phyloP scores from a whole-genome alignment of 371 early-diverging fungal species.

The Mortierella polycephala region DNA sequence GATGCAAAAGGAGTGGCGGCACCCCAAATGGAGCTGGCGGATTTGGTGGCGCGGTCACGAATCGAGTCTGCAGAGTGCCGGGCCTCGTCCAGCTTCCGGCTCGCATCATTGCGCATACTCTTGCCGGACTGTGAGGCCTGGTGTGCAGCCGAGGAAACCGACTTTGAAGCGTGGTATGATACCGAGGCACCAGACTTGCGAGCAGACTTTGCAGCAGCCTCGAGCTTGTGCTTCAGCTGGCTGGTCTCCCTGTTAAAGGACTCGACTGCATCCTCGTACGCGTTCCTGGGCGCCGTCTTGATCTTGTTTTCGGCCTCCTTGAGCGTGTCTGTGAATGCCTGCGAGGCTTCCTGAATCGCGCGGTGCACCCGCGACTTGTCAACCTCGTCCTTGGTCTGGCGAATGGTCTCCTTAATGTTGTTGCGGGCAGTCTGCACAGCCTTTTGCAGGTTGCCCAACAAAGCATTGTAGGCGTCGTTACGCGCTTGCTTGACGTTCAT shows the following conservation, averaged over 20 bases:
- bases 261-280: constrained; percentile 28
- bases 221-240: constrained; percentile 27
- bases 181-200: constrained; percentile 33
- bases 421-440: constrained; percentile 11
- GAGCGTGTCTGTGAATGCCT: constrained; percentile 13
- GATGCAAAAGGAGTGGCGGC: constrained; percentile 31
- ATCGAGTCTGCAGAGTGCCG: constrained; percentile 17
- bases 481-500: constrained; percentile 19
- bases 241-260: constrained; percentile 24
- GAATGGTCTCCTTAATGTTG: constrained; percentile 20
- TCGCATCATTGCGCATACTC: constrained; percentile 25
- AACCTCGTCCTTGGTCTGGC: constrained; percentile 15
- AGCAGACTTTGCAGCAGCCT: constrained; percentile 24
- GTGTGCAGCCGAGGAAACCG: constrained; percentile 18
- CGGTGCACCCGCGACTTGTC: constrained; percentile 13
- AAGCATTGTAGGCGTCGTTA: constrained; percentile 15
- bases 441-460: constrained; percentile 24
- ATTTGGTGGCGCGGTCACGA: constrained; percentile 13
- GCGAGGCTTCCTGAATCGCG: constrained; percentile 22
- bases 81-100: constrained; percentile 22
- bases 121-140: constrained; percentile 13
- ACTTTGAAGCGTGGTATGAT: constrained; percentile 19
- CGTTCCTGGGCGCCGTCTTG: constrained; percentile 29
- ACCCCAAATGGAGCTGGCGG: constrained; percentile 42
- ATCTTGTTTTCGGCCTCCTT: constrained; percentile 27